phyloP scores from a whole-genome alignment of 768 basidiomycete genomes.

The Boletus subcaerulescens region DNA sequence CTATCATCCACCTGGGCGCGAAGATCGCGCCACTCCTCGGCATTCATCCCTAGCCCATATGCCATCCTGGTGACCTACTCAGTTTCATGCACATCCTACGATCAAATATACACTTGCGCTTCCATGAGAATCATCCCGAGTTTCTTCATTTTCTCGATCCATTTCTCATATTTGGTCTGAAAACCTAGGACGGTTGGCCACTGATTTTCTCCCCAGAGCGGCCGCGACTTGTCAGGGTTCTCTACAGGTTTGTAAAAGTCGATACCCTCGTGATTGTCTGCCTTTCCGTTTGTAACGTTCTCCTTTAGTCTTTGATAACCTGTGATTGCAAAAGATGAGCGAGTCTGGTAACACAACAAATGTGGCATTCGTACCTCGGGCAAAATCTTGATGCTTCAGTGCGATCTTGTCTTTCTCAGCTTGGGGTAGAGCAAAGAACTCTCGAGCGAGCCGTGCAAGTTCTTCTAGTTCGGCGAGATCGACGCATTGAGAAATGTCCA shows the following conservation, averaged over 20 bases:
- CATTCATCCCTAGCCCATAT: slow-evolving; percentile 68
- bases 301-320: slow-evolving; percentile 80
- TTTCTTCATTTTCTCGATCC: slow-evolving; percentile 83
- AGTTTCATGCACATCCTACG: neutral
- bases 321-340: slow-evolving; percentile 26
- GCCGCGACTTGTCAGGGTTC: slow-evolving; percentile 63
- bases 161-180: slow-evolving; percentile 59
- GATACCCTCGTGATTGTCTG: slow-evolving; percentile 81
- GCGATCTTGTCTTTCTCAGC: slow-evolving; percentile 78
- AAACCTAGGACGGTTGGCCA: slow-evolving; percentile 69
- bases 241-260: slow-evolving; percentile 79
- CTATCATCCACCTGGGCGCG: slow-evolving; percentile 72
- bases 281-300: slow-evolving; percentile 83
- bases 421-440: slow-evolving; percentile 72
- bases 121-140: slow-evolving; percentile 83
- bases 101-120: slow-evolving; percentile 50
- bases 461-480: slow-evolving; percentile 60
- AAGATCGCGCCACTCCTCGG: slow-evolving; percentile 67
- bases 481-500: slow-evolving; percentile 63
- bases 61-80: slow-evolving; percentile 59
- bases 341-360: neutral
- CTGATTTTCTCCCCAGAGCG: slow-evolving; percentile 83
- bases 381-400: slow-evolving; percentile 64
- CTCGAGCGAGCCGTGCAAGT: slow-evolving; percentile 57
- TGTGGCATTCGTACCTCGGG: slow-evolving; percentile 54